Base-by-base conservation (phyloP, 495 filamentous ascomycete genomes). In the Daldinia grandis region DNA sequence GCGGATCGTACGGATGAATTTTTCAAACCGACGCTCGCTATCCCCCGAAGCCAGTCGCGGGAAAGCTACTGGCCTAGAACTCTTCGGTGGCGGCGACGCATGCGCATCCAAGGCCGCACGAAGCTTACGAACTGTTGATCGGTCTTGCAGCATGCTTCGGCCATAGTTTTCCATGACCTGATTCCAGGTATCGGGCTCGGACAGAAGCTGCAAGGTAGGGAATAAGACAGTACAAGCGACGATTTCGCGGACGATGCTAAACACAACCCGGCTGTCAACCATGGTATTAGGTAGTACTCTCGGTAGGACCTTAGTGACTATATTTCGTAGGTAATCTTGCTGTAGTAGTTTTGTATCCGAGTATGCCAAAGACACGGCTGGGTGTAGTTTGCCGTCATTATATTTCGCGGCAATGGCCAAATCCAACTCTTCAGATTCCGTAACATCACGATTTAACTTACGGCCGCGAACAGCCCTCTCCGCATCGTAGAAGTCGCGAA, bases 101-200 rank as follows among this genome's bases (percentile, higher is more conserved):
- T 99, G 96, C 79, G 98, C 88, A 77, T 99, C 95, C 31, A 99
- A 83, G 10, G 96, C 95, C 24, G 94, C 95, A 53, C 95, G 91
- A 37, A 99, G 87, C 76, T 94, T 97, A 61, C 93, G 90, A 28
- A 99, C 95, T 0, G 93, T 97, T 58, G 97, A 98, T 14, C 95
- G 91, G 76, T 99, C 96, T 74, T 98, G 94, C 38, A 99, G 83
- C 82, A 97, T 90, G 28, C 90, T 90, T 42, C 91, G 88, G 15
- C 94, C 94, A 79, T 90, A 95, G 51, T 90, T 92, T 78, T 97
- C 94, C 85, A 98, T 92, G 68, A 96, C 73, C 74, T 97, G 93
- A 76, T 98, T 98, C 95, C 95, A 98, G 2, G 91, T 94, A 83
- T 99, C 96, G 9, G 96, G 94, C 67, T 98, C 95, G 17, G 92